phyloP scores from a whole-genome alignment of 208 protist genomes.

The Zelonia costaricensis region DNA sequence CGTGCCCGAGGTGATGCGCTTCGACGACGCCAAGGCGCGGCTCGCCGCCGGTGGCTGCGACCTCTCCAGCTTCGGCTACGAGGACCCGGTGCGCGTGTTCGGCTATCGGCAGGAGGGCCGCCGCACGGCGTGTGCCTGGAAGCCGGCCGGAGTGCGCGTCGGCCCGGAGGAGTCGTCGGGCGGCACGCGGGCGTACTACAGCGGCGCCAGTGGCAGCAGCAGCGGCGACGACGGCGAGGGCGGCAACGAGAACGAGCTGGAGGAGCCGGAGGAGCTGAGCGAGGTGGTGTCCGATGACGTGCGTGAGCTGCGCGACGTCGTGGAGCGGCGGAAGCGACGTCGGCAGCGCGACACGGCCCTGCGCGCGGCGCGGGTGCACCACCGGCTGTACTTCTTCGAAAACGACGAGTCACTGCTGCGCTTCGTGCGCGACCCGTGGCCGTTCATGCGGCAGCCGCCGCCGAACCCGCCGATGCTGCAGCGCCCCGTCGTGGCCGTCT shows the following conservation, averaged over 20 bases:
- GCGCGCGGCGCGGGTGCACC: conserved; percentile 54
- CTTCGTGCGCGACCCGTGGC: conserved; percentile 74
- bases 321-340: conserved; percentile 32
- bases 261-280: conserved; percentile 63
- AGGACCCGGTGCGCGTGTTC: conserved; percentile 70
- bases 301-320: conserved; percentile 59
- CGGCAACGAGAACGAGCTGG: conserved; percentile 32
- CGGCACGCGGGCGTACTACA: conserved; percentile 5
- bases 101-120: conserved; percentile 44
- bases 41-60: conserved; percentile 42
- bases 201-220: neutral
- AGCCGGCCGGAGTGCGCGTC: conserved; percentile 29
- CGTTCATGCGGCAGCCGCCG: conserved; percentile 70
- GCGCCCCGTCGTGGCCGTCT: conserved; percentile 44
- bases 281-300: conserved; percentile 75
- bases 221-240: conserved; percentile 3
- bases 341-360: conserved; percentile 31
- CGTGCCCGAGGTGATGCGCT: conserved; percentile 58
- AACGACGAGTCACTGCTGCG: conserved; percentile 51
- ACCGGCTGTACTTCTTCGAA: conserved; percentile 79
- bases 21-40: conserved; percentile 50
- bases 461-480: conserved; percentile 41
- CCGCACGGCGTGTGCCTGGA: conserved; percentile 51
- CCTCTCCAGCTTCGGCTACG: conserved; percentile 65
- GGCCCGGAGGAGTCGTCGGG: conserved; percentile 1